Percentiles rank a stretch among this genome's conserved stretches.
Evolutionary conservation across 202 grass and related monocot genomes (phyloP).

Genomic region (Schoenoplectus triqueter): DNA sequence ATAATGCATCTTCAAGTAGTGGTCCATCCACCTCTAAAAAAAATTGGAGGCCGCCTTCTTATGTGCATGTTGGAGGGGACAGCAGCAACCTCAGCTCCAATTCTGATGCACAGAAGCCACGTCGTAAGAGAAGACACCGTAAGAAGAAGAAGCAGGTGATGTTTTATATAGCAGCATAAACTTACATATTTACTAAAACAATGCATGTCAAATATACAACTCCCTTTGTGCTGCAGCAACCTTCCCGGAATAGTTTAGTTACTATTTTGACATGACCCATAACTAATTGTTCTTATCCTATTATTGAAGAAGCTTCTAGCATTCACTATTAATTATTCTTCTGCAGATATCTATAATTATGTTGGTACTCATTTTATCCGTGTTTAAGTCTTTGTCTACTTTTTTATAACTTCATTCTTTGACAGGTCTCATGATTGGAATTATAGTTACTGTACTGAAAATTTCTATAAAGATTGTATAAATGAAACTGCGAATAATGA

Average conservation of each 20-base stretch:
- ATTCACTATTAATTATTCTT: background rate
- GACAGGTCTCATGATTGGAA: background rate
- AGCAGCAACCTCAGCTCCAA: slow-evolving; percentile 87
- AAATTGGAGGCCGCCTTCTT: slow-evolving; percentile 57
- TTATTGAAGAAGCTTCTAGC: background rate
- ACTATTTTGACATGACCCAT: background rate
- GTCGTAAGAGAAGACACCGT: slow-evolving; percentile 83
- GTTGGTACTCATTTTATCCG: background rate
- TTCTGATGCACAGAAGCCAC: slow-evolving; percentile 85
- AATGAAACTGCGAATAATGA: background rate
- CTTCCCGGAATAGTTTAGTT: background rate
- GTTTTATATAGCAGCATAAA: slow-evolving; percentile 14
- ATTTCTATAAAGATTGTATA: background rate
- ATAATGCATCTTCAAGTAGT: slow-evolving; percentile 63
- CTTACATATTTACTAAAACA: background rate
- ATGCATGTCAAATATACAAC: slow-evolving; percentile 12
- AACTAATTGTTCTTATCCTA: background rate
- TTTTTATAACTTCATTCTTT: background rate
- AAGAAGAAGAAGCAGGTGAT: slow-evolving; percentile 97
- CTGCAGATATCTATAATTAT: background rate
- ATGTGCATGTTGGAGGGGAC: slow-evolving; percentile 41
- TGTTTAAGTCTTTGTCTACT: background rate
- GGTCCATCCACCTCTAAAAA: slow-evolving; percentile 45
- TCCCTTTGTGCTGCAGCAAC: background rate
- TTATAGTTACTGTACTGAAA: background rate